Percentiles rank a stretch among this genome's conserved stretches.
Conservation (phyloP, 257 asterid species). For the Nicotiana undulata region DNA sequence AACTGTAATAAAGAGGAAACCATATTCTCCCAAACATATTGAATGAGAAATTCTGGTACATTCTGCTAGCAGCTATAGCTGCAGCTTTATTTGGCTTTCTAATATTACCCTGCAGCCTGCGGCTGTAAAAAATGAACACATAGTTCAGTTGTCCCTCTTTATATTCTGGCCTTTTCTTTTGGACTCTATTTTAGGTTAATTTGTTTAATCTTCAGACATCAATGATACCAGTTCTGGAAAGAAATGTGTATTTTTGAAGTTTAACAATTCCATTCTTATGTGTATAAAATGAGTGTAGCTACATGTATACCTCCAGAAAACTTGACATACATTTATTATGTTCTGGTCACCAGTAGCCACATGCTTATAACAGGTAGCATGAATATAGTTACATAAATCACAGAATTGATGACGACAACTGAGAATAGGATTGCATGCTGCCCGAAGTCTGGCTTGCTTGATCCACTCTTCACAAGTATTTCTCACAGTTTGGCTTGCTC, state of each 20-base stretch:
- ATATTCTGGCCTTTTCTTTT: neutral
- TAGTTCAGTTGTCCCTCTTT: neutral
- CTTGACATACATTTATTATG: neutral
- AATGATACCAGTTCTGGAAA: too few relatives aligned
- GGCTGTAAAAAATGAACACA: too few relatives aligned
- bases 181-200: neutral
- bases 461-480: neutral
- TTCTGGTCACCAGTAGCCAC: neutral
- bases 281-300: neutral
- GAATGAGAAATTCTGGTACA: too few relatives aligned
- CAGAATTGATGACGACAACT: neutral
- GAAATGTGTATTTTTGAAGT: neutral
- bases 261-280: neutral
- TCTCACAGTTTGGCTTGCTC: constrained; percentile 1
- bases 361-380: neutral
- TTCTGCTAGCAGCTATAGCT: too few relatives aligned
- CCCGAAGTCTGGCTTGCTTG: neutral
- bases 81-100: too few relatives aligned
- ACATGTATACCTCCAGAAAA: neutral
- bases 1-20: neutral
- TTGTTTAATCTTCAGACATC: neutral
- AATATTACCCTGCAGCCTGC: too few relatives aligned
- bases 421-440: neutral
- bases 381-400: neutral
- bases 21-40: too few relatives aligned